Evolutionary conservation across 2,329 filamentous ascomycete species (phyloP).

Genomic region (Clarireedia hainanense): DNA sequence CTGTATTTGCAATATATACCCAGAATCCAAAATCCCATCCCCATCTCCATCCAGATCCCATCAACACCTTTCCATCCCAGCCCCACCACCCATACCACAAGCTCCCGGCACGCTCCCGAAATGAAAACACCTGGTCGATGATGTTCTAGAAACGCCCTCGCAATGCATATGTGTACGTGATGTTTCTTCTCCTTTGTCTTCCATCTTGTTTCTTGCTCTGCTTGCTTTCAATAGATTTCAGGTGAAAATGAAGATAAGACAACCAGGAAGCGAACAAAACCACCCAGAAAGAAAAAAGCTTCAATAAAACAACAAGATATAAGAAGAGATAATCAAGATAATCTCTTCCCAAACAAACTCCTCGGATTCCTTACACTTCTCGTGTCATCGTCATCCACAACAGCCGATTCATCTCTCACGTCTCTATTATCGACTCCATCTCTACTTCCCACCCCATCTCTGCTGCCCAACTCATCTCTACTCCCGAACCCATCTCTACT

Average conservation of each 20-base stretch:
- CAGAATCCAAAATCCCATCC: too few species aligned
- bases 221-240: not conserved
- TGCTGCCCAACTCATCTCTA: not conserved
- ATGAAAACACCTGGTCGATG: too few species aligned
- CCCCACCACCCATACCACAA: too few species aligned
- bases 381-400: slow-evolving; percentile 15
- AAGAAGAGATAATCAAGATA: slow-evolving; percentile 12
- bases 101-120: too few species aligned
- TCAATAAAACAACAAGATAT: slow-evolving; percentile 4
- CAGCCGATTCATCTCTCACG: not conserved
- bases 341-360: slow-evolving; percentile 28
- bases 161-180: not conserved
- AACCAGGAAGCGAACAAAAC: not conserved
- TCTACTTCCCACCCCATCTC: not conserved
- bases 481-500: slow-evolving; percentile 9
- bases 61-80: too few species aligned
- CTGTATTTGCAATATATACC: too few species aligned
- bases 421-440: not conserved
- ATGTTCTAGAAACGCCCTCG: not conserved
- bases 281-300: not conserved
- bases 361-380: slow-evolving; percentile 26
- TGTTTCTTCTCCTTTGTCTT: not conserved
- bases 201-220: not conserved
- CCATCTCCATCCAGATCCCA: too few species aligned
- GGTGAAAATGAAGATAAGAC: not conserved